Evolutionary conservation across 2,329 filamentous ascomycete genomes (phyloP).

Genomic region (Pseudogymnoascus sp.): DNA sequence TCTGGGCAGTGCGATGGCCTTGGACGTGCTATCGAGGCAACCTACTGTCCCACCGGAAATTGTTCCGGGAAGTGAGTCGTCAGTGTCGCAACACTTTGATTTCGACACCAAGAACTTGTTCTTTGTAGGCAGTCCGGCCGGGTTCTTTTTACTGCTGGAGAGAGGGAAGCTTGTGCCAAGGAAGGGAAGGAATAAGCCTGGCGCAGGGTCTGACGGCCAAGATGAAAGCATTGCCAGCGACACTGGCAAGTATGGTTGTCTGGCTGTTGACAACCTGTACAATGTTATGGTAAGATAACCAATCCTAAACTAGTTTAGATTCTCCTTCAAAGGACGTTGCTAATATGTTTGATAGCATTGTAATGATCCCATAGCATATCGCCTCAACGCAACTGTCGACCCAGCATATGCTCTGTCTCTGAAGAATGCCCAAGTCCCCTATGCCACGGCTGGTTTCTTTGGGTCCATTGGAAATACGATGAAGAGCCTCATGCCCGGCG

Average conservation of each 20-base stretch:
- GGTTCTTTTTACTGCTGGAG: constrained; percentile 86
- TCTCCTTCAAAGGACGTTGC: background rate
- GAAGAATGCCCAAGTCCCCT: constrained; percentile 71
- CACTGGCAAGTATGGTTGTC: constrained; percentile 72
- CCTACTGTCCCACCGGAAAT: constrained; percentile 59
- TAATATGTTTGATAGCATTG: constrained; percentile 31
- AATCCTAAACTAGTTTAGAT: constrained; percentile 23
- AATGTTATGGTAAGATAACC: constrained; percentile 56
- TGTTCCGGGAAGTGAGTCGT: constrained; percentile 34
- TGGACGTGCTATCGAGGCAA: constrained; percentile 84
- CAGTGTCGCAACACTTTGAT: constrained; percentile 60
- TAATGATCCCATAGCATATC: constrained; percentile 74
- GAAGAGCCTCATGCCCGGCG: constrained; percentile 51
- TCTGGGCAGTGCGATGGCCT: constrained; percentile 85
- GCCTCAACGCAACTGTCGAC: constrained; percentile 86
- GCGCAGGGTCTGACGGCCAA: constrained; percentile 50
- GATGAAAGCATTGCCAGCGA: constrained; percentile 62
- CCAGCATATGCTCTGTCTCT: constrained; percentile 66
- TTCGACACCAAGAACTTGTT: constrained; percentile 90
- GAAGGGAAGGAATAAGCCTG: constrained; percentile 65
- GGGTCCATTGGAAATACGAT: constrained; percentile 55
- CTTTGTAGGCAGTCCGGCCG: constrained; percentile 79
- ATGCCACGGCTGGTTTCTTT: constrained; percentile 55
- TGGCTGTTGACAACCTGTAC: constrained; percentile 93
- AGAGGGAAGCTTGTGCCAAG: constrained; percentile 64